Conservation (phyloP, 2,329 filamentous ascomycete genomes). For the Ilyonectria mors-panacis region DNA sequence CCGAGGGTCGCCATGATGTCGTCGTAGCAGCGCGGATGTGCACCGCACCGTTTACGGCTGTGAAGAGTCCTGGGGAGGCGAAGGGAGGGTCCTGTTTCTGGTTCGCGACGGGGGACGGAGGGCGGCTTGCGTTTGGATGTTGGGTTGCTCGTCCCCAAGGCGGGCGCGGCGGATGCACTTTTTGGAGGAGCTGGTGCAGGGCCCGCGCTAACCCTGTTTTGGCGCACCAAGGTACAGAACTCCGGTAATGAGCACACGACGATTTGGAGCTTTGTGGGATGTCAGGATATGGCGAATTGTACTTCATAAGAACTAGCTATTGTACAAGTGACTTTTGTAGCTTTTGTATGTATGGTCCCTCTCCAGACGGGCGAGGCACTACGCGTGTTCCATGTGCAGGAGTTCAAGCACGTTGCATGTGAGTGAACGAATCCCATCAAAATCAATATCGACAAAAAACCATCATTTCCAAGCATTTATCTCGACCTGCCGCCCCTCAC, state of each 20-base stretch:
- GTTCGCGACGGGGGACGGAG: slow-evolving; percentile 7
- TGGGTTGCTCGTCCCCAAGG: slow-evolving; percentile 19
- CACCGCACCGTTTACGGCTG: slow-evolving; percentile 2
- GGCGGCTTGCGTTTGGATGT: slow-evolving; percentile 3
- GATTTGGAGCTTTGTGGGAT: background rate
- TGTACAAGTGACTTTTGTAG: too few relatives aligned
- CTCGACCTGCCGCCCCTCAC: too few relatives aligned
- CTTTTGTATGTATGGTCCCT: too few relatives aligned
- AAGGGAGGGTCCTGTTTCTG: background rate
- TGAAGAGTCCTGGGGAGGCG: background rate
- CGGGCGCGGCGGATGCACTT: slow-evolving; percentile 41
- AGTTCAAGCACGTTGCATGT: too few relatives aligned
- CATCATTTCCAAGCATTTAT: too few relatives aligned
- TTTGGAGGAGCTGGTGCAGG: slow-evolving; percentile 43
- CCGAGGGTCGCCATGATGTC: slow-evolving; percentile 61
- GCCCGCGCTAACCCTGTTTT: slow-evolving; percentile 41
- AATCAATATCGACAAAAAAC: too few relatives aligned
- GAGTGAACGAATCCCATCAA: too few relatives aligned
- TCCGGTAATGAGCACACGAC: background rate
- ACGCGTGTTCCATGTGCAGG: too few relatives aligned
- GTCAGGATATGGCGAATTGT: background rate
- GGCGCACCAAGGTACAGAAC: slow-evolving; percentile 22
- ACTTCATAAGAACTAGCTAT: too few relatives aligned
- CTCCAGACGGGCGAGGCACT: too few relatives aligned
- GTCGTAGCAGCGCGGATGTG: slow-evolving; percentile 10